Conservation (phyloP, 495 filamentous ascomycete genomes). For the Glonium stellatum region DNA sequence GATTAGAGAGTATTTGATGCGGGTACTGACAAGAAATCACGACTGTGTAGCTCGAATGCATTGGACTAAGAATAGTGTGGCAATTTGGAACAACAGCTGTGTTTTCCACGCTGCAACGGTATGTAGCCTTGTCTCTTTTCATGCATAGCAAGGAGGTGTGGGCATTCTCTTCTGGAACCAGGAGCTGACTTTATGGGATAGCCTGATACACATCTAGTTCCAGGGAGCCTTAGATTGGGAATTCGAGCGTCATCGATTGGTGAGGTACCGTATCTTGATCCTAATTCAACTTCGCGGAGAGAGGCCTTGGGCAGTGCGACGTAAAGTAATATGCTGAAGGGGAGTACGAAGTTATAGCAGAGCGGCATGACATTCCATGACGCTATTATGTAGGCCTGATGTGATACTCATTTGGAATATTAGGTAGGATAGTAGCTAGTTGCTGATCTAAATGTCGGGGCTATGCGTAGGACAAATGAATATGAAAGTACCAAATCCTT, state of each 20-base stretch:
- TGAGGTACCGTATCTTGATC: slow-evolving; percentile 45
- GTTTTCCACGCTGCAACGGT: slow-evolving; percentile 35
- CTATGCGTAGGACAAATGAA: too few relatives aligned
- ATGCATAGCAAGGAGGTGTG: not conserved
- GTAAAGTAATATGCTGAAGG: too few relatives aligned
- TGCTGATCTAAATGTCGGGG: too few relatives aligned
- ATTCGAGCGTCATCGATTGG: slow-evolving; percentile 42
- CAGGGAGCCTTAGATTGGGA: slow-evolving; percentile 32
- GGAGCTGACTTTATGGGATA: slow-evolving; percentile 10
- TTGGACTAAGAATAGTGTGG: slow-evolving; percentile 40
- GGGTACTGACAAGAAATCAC: slow-evolving; percentile 40
- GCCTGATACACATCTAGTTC: slow-evolving; percentile 41
- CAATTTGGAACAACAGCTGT: slow-evolving; percentile 34
- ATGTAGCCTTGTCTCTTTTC: slow-evolving; percentile 4
- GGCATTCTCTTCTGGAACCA: too few relatives aligned
- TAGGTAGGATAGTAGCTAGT: too few relatives aligned
- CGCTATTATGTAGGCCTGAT: too few relatives aligned
- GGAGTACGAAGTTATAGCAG: too few relatives aligned
- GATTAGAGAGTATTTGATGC: slow-evolving; percentile 40
- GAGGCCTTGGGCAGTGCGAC: slow-evolving; percentile 38
- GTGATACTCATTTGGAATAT: too few relatives aligned
- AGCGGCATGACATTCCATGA: too few relatives aligned
- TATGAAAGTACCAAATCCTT: too few relatives aligned
- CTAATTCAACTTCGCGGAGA: slow-evolving; percentile 39
- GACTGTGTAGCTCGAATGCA: slow-evolving; percentile 41